A percentile compares a stretch with the other conserved stretches of the same genome.
phyloP scores from a whole-genome alignment of 805 yeast genomes.

The Dipodascopsis uninucleata region DNA sequence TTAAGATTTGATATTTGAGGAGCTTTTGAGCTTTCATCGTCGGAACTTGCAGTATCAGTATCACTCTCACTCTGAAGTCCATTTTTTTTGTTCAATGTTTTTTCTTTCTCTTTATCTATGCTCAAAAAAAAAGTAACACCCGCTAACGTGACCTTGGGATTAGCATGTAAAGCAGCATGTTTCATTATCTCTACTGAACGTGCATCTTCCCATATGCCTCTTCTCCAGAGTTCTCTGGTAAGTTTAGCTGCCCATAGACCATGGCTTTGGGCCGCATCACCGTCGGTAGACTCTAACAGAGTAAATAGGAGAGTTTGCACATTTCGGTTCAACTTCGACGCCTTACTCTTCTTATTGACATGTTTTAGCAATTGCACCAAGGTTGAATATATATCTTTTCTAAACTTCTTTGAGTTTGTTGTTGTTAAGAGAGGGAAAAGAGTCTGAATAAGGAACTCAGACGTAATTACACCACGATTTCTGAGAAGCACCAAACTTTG shows the following conservation, averaged over 20 bases:
- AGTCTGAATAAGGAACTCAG: slow-evolving; percentile 80
- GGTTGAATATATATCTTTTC: slow-evolving; percentile 78
- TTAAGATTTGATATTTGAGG: slow-evolving; percentile 42
- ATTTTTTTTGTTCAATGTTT: slow-evolving; percentile 62
- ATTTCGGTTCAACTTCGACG: slow-evolving; percentile 81
- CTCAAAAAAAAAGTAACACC: slow-evolving; percentile 91
- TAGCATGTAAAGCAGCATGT: slow-evolving; percentile 86
- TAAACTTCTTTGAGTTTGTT: slow-evolving; percentile 76
- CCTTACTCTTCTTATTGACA: slow-evolving; percentile 82
- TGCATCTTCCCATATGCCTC: slow-evolving; percentile 98
- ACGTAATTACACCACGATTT: slow-evolving; percentile 72
- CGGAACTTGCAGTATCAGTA: slow-evolving; percentile 40
- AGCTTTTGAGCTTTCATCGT: slow-evolving; percentile 5
- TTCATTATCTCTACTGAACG: slow-evolving; percentile 97
- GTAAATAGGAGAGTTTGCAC: slow-evolving; percentile 91
- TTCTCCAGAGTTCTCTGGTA: slow-evolving; percentile 93
- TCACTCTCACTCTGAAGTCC: slow-evolving; percentile 43
- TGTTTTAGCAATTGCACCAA: slow-evolving; percentile 73
- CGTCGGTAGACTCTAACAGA: slow-evolving; percentile 51
- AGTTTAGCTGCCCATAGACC: slow-evolving; percentile 96
- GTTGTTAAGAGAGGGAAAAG: slow-evolving; percentile 71
- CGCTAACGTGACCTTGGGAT: slow-evolving; percentile 79
- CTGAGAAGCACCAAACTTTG: slow-evolving; percentile 86
- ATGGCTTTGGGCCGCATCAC: slow-evolving; percentile 42
- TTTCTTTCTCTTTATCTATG: slow-evolving; percentile 91